Percentiles rank a stretch among this genome's conserved stretches.
Evolutionary conservation across 306 rosid species (phyloP).

Genomic region (Rosa lucieae): DNA sequence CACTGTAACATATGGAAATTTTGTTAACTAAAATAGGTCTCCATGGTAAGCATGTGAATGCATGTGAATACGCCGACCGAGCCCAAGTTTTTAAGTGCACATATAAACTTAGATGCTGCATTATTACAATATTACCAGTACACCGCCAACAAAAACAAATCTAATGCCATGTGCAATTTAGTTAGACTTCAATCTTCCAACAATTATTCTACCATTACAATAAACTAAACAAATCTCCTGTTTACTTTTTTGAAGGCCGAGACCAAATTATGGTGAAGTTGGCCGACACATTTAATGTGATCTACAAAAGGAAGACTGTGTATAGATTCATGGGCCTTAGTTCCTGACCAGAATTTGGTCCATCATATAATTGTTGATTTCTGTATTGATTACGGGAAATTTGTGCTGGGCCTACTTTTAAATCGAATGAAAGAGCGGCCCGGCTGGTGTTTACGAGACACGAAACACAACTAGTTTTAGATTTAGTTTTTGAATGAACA

Average conservation of each 20-base stretch:
- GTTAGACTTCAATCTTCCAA: background rate
- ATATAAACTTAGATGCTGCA: background rate
- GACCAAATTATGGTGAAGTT: background rate
- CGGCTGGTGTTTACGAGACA: too few relatives aligned
- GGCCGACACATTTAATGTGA: too few relatives aligned
- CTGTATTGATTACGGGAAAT: background rate
- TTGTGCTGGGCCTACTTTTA: background rate
- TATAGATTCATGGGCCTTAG: background rate
- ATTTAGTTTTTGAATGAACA: too few relatives aligned
- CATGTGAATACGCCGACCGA: background rate
- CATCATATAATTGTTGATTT: background rate
- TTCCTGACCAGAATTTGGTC: background rate
- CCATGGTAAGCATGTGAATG: background rate
- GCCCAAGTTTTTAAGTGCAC: background rate
- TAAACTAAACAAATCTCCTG: background rate
- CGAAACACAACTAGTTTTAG: too few relatives aligned
- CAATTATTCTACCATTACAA: background rate
- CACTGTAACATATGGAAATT: background rate
- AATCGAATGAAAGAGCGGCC: too few relatives aligned
- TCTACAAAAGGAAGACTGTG: too few relatives aligned
- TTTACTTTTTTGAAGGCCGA: background rate
- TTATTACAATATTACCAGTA: background rate
- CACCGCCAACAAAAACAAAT: background rate
- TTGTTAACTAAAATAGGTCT: background rate
- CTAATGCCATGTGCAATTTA: background rate